Conservation (phyloP, 192 early-diverging fungal species). For the Linderina pennispora region DNA sequence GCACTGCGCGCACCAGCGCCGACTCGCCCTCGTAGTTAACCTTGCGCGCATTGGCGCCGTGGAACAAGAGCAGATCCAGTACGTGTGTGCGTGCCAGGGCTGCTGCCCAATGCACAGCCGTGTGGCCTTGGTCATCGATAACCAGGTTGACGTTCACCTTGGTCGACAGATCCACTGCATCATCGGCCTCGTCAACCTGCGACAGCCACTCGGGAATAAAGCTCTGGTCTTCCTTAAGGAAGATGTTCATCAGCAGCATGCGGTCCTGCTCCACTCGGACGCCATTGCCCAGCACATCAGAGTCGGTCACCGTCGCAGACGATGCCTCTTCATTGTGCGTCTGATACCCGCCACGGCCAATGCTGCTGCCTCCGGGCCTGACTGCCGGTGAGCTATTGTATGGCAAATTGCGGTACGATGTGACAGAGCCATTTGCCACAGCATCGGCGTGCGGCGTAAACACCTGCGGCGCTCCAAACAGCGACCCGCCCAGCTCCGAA, state of each 20-base stretch:
- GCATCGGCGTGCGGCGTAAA: constrained; percentile 11
- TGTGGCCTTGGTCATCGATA: constrained; percentile 94
- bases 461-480: constrained; percentile 21
- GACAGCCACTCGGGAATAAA: constrained; percentile 52
- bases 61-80: constrained; percentile 67
- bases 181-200: constrained; percentile 3
- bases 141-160: constrained; percentile 73
- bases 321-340: constrained; percentile 18
- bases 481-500: constrained; percentile 18
- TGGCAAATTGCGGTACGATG: constrained; percentile 1
- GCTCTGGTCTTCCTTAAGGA: constrained; percentile 66
- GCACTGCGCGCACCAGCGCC: constrained; percentile 80
- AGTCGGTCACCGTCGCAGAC: constrained; percentile 16
- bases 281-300: constrained; percentile 7
- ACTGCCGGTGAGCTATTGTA: constrained; percentile 17
- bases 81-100: constrained; percentile 74
- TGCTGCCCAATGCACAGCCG: constrained; percentile 93
- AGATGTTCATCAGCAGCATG: constrained; percentile 77
- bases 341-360: constrained; percentile 5
- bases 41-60: constrained; percentile 61
- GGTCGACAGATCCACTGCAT: constrained; percentile 10
- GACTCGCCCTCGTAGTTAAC: constrained; percentile 83
- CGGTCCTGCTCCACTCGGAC: constrained; percentile 56
- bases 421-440: background rate
- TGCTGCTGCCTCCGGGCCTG: constrained; percentile 1